Evolutionary conservation across 75 land plant species (phyloP).

Genomic region (Selaginella moellendorffii): DNA sequence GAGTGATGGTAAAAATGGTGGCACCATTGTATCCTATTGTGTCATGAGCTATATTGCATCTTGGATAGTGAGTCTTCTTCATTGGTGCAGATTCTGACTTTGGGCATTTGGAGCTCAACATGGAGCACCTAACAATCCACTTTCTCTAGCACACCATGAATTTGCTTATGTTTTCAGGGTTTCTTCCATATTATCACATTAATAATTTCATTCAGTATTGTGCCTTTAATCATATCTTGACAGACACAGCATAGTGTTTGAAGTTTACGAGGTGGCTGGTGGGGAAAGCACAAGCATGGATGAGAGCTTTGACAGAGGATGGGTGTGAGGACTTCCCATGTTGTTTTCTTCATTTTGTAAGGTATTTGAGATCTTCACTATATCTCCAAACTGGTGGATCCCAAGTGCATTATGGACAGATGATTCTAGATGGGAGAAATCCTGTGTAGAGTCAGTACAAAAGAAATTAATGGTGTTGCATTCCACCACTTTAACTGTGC

Average conservation of each 20-base stretch:
- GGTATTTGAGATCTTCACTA: background rate
- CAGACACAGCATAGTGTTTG: slow-evolving; percentile 1
- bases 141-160: background rate
- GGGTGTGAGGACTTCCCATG: background rate
- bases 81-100: slow-evolving; percentile 1
- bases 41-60: background rate
- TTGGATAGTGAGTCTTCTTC: background rate
- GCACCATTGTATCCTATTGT: background rate
- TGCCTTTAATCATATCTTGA: slow-evolving; percentile 1
- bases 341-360: background rate
- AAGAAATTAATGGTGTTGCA: slow-evolving; percentile 1
- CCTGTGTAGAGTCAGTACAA: slow-evolving; percentile 1
- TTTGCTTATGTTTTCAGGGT: background rate
- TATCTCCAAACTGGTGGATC: slow-evolving; percentile 1
- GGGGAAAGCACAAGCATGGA: background rate
- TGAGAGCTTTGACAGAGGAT: slow-evolving; percentile 1
- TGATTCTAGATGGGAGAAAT: background rate
- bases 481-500: background rate
- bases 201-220: background rate
- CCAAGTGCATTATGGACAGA: slow-evolving; percentile 1
- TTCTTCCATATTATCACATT: background rate
- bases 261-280: background rate
- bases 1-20: background rate
- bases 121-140: slow-evolving; percentile 1
- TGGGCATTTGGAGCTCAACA: slow-evolving; percentile 1